Percentiles rank a stretch among this genome's conserved stretches.
phyloP scores from a whole-genome alignment of 164 flowering plant genomes.

The Santalum album region DNA sequence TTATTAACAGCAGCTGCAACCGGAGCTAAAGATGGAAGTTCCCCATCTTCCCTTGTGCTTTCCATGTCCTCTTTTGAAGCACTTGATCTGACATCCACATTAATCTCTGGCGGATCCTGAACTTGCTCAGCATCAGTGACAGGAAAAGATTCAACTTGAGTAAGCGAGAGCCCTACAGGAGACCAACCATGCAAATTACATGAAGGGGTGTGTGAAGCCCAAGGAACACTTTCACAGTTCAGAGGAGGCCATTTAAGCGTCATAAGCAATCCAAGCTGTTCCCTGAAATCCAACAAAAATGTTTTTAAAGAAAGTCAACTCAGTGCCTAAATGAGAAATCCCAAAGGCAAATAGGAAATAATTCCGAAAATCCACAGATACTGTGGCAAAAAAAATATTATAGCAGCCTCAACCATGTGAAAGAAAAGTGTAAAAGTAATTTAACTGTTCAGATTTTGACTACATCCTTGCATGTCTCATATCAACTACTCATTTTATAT shows the following conservation, averaged over 20 bases:
- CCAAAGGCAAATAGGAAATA: not conserved
- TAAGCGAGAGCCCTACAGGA: constrained; percentile 21
- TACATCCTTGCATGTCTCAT: constrained; percentile 16
- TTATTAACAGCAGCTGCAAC: constrained; percentile 24
- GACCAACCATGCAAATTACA: constrained; percentile 66
- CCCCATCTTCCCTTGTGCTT: constrained; percentile 79
- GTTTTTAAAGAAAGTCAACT: constrained; percentile 28
- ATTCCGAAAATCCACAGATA: constrained; percentile 7
- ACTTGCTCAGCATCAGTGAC: constrained; percentile 30
- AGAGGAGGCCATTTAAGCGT: constrained; percentile 76
- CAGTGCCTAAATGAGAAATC: constrained; percentile 9
- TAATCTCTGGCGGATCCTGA: constrained; percentile 30
- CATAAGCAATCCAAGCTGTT: constrained; percentile 68
- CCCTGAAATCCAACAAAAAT: constrained; percentile 73
- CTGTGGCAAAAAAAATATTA: constrained; percentile 8
- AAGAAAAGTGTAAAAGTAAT: constrained; percentile 11
- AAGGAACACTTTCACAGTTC: constrained; percentile 58
- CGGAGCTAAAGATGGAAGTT: constrained; percentile 63
- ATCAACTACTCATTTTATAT: not conserved
- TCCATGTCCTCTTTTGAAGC: constrained; percentile 53
- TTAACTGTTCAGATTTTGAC: constrained; percentile 15
- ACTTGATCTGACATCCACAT: constrained; percentile 30
- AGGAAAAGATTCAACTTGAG: constrained; percentile 28
- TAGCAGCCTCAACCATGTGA: constrained; percentile 3
- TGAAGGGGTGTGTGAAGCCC: constrained; percentile 58